Base-by-base conservation (phyloP, 352 stramenopile genomes). In the Phytophthora gonapodyides region DNA sequence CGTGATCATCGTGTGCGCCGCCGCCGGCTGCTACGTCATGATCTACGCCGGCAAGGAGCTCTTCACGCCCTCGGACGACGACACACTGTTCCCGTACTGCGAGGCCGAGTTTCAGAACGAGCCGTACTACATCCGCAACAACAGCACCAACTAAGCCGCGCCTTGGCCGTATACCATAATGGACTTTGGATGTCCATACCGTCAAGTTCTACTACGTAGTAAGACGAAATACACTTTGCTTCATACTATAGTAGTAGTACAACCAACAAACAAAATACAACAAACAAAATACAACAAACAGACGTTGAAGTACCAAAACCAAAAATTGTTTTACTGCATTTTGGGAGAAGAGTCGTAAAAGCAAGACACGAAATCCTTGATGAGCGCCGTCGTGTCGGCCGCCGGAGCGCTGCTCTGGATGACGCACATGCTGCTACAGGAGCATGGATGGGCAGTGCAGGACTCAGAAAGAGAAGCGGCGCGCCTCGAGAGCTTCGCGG, bases 21-120 rank as follows among this genome's bases (percentile, higher is more conserved):
- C 60, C 35, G 58, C 80, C 5, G 78, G 78, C 12, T 71, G 60
- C 48, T 90, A 88, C 57, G 77, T 86, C 5, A 72, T 78, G 55
- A 74, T 80, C 63, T 69, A 71, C 46, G 71, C 74, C 10, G 78
- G 78, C 51, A 80, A 86, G 62, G 59, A 76, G 38, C 62, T 89
- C 3, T 87, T 88, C 63, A 78, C 61, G 46, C 78, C 78, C 2
- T 61, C 57, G 17, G 35, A 66, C 21, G 70, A 81, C 27, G 49
- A 72, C 11, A 65, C 60, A 4, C 47, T 64, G 5, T 91, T 91
- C 66, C 74, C 74, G 30, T 91, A 87, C 72, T 91, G 82, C 60
- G 46, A 75, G 4, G 62, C 56, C 7, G 68, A 84, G 50, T 83
- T 73, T 62, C 67, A 84, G 56, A 41, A 75, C 31, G 43, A 67